A percentile compares a stretch with the other conserved stretches of the same genome.
phyloP scores from a whole-genome alignment of 371 early-diverging fungal genomes.

The Mortierella sp. region DNA sequence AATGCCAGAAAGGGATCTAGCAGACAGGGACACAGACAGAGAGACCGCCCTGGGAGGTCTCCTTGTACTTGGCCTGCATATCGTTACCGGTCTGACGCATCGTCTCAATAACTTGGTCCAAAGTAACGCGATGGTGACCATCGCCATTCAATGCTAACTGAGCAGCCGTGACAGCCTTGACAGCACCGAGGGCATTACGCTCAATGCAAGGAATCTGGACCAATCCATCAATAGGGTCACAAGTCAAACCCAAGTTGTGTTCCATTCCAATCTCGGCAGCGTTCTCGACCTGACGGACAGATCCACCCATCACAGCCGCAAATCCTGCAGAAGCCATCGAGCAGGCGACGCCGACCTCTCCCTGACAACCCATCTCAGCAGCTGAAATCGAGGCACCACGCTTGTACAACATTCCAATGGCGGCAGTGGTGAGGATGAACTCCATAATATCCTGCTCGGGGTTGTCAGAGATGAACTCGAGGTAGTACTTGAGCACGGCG shows the following conservation, averaged over 20 bases:
- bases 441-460: conserved; percentile 92
- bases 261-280: conserved; percentile 98
- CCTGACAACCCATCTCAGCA: conserved; percentile 97
- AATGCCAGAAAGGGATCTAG: conserved; percentile 51
- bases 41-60: conserved; percentile 94
- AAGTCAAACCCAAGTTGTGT: conserved; percentile 94
- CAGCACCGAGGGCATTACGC: conserved; percentile 94
- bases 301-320: conserved; percentile 96
- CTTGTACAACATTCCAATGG: conserved; percentile 97
- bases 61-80: conserved; percentile 97
- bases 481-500: conserved; percentile 93
- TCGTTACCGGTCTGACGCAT: conserved; percentile 96
- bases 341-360: conserved; percentile 89
- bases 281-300: conserved; percentile 91
- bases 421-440: conserved; percentile 91
- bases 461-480: conserved; percentile 92
- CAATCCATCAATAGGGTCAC: conserved; percentile 94
- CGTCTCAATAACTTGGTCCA: conserved; percentile 97
- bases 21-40: conserved; percentile 92
- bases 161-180: conserved; percentile 96
- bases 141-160: conserved; percentile 95
- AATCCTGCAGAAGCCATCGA: conserved; percentile 97
- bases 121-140: conserved; percentile 88
- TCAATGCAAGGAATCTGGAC: conserved; percentile 98
- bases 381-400: conserved; percentile 95